Percentiles rank a stretch among this genome's conserved stretches.
Conservation (phyloP, 2,329 filamentous ascomycete genomes). For the Boeremia exigua region DNA sequence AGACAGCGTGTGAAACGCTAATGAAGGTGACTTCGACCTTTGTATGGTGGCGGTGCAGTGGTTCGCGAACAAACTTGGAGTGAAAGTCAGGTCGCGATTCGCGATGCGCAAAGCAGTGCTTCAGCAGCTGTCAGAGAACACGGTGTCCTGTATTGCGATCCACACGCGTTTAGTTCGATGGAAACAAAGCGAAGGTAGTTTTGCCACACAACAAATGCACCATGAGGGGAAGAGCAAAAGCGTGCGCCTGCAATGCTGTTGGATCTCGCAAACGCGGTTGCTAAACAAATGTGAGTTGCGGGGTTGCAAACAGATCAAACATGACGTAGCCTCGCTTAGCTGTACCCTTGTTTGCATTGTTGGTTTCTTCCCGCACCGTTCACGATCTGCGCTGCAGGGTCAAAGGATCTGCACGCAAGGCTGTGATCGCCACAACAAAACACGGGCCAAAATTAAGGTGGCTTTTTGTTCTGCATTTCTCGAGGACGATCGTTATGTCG, state of each 20-base stretch:
- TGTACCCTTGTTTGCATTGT: not conserved
- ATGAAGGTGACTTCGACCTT: not conserved
- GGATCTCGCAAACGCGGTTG: not conserved
- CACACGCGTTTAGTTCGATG: not conserved
- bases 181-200: not conserved
- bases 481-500: conserved; percentile 6
- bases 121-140: conserved; percentile 7
- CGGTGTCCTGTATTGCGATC: not conserved
- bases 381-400: conserved; percentile 14
- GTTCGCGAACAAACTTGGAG: no score
- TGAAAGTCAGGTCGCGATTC: no score
- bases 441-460: not conserved
- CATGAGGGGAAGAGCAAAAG: not conserved
- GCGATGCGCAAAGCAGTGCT: not conserved
- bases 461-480: not conserved
- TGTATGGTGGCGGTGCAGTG: not conserved
- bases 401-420: conserved; percentile 9
- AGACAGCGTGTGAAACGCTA: not conserved
- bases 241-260: not conserved
- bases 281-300: conserved; percentile 1
- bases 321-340: conserved; percentile 5
- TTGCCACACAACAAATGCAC: not conserved
- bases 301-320: conserved; percentile 14
- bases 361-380: conserved; percentile 1
- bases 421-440: conserved; percentile 11